These are phyloP conservation scores for Geotrichum macrosporum DNA, from an alignment of 1,139 yeast species.

Conservation along the genomic window DNA sequence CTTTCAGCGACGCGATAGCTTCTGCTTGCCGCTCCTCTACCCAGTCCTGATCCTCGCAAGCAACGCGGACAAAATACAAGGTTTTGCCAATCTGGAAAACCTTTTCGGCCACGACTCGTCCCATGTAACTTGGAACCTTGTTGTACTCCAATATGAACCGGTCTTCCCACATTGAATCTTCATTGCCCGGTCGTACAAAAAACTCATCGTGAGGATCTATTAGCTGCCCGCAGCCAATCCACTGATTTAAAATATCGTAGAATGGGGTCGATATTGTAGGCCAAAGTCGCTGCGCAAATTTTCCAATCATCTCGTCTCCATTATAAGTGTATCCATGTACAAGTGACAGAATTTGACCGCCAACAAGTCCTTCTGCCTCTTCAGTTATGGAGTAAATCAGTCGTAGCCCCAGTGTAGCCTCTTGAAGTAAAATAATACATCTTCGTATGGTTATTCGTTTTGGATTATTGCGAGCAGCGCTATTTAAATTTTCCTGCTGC, in stretches of 20 bases:
- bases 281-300: conserved; percentile 47
- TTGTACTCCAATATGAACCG: conserved; percentile 35
- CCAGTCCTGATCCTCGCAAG: conserved; percentile 63
- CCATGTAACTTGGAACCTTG: conserved; percentile 59
- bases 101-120: conserved; percentile 46
- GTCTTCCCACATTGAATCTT: conserved; percentile 32
- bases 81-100: conserved; percentile 77
- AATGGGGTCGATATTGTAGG: conserved; percentile 55
- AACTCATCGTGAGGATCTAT: conserved; percentile 58
- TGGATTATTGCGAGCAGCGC: neutral
- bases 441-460: conserved; percentile 38
- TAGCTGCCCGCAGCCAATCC: conserved; percentile 70
- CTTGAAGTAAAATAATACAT: conserved; percentile 46
- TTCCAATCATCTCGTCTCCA: conserved; percentile 56
- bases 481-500: conserved; percentile 23
- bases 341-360: conserved; percentile 55
- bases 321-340: conserved; percentile 52
- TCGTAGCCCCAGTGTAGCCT: conserved; percentile 54
- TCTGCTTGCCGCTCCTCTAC: conserved; percentile 40
- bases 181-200: conserved; percentile 46
- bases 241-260: conserved; percentile 54
- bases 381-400: conserved; percentile 45
- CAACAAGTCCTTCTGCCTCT: conserved; percentile 41
- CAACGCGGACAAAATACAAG: conserved; percentile 59
- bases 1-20: conserved; percentile 16